Conservation (phyloP, 176 grass and related monocot species). For the Calamus simplicifolius region DNA sequence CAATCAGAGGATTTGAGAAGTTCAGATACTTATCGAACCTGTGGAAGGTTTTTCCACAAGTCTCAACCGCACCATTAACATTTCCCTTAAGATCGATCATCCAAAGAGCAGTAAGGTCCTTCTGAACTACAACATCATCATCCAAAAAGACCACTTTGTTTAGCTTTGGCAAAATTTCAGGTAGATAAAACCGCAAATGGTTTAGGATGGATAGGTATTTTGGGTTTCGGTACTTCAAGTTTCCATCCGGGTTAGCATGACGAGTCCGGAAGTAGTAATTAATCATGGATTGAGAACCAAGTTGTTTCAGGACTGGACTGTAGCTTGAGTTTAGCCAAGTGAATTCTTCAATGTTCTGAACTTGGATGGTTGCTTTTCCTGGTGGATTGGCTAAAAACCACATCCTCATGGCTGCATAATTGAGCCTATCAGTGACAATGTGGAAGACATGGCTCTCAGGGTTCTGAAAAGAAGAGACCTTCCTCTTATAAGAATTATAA, state of each 20-base stretch:
- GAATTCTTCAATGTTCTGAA: constrained; percentile 72
- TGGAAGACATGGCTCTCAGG: constrained; percentile 74
- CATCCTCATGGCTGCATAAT: constrained; percentile 83
- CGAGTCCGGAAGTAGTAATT: constrained; percentile 73
- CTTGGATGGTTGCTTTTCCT: constrained; percentile 61
- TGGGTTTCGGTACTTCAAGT: constrained; percentile 78
- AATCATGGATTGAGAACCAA: constrained; percentile 69
- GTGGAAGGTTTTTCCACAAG: constrained; percentile 77
- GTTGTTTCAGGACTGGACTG: constrained; percentile 67
- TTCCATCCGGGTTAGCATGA: constrained; percentile 47
- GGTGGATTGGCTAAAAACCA: constrained; percentile 90
- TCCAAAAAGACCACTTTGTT: constrained; percentile 83
- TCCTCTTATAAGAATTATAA: not conserved
- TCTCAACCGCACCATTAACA: constrained; percentile 83
- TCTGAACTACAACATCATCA: constrained; percentile 81
- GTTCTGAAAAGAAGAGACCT: constrained; percentile 44
- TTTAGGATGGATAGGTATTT: constrained; percentile 90
- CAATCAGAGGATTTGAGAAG: constrained; percentile 79
- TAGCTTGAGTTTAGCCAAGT: constrained; percentile 83
- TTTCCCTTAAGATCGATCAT: constrained; percentile 71
- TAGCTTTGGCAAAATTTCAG: constrained; percentile 79
- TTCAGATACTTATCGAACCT: constrained; percentile 72
- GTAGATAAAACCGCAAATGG: constrained; percentile 76
- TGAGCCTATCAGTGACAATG: constrained; percentile 82
- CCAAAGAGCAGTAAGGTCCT: constrained; percentile 71